Evolutionary conservation across 805 yeast species (phyloP), one percentile per base, ranked within the genome.

Genomic region (Phaffomyces opuntiae): DNA sequence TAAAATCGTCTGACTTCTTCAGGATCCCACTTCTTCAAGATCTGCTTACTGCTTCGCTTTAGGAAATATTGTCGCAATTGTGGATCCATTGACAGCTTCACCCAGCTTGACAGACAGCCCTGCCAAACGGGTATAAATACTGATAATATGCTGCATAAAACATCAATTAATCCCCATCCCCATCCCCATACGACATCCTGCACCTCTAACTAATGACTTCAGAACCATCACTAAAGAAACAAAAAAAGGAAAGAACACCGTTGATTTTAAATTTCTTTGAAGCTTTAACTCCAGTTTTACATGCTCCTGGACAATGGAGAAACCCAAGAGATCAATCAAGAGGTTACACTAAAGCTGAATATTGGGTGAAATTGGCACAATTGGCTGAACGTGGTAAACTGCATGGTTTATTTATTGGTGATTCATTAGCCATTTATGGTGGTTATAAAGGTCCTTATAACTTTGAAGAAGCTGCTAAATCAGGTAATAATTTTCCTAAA

Each of bases 341-440:
- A 40, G 42, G 31, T 36, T 54, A 53, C 24, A 33, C 40, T n/a
- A 53, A 52, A 36, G 44, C 56, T 39, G 69, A 66, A 35, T 63
- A 68, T 48, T 69, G 73, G 73, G 57, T 62, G n/a, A 55, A 66
- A 31, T 47, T 69, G 7, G 73, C 73, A 9, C 59, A 67, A 43
- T 43, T 65, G 21, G 60, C 69, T 21, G 74, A 69, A 44, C 55
- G 59, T 39, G 74, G 71, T 8, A 68, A 67, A 49, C 53, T 67
- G 44, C 64, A 65, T 48, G 64, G 61, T 11, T 36, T 66, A 1
- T 67, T 67, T 45, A 51, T 67, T 45, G 72, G 70, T 33, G 71
- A 67, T 53, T 67, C 63, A n/a, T 48, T 66, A 21, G 70, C 69
- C 7, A 64, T 62, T 8, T 67, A 66, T 41, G 70, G 67, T 46